phyloP scores from a whole-genome alignment of 129 eudicot species.

The Chrysanthemum lavandulifolium region DNA sequence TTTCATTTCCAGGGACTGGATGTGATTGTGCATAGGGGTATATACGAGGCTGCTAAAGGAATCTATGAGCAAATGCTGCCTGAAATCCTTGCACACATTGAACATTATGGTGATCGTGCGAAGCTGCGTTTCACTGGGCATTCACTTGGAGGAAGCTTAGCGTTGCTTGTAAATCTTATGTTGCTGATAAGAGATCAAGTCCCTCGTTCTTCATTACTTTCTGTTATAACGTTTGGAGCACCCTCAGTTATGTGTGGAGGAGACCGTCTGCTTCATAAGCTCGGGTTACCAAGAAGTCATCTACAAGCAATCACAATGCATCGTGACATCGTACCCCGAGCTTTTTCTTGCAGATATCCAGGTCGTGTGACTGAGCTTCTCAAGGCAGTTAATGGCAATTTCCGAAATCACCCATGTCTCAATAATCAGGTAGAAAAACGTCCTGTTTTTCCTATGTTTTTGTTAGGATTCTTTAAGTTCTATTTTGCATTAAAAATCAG shows the following conservation, averaged over 20 bases:
- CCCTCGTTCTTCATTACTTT: conserved; percentile 71
- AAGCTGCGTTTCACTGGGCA: conserved; percentile 92
- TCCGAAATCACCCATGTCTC: conserved; percentile 83
- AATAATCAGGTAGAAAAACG: conserved; percentile 53
- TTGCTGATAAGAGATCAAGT: conserved; percentile 70
- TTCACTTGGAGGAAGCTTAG: conserved; percentile 97
- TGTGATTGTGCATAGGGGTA: conserved; percentile 89
- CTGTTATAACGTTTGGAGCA: conserved; percentile 87
- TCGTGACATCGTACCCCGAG: conserved; percentile 96
- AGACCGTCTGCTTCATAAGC: conserved; percentile 63
- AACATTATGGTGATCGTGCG: conserved; percentile 59
- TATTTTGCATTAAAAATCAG: neutral
- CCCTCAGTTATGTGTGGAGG: conserved; percentile 96
- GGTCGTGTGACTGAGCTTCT: conserved; percentile 76
- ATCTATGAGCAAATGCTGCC: conserved; percentile 92
- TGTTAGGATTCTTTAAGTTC: neutral
- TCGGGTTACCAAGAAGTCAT: conserved; percentile 78
- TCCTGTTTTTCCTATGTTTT: neutral
- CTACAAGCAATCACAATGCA: conserved; percentile 82
- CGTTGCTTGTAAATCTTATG: conserved; percentile 88
- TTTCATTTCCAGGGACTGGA: conserved; percentile 59
- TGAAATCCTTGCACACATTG: conserved; percentile 59
- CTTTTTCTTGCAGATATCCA: conserved; percentile 92
- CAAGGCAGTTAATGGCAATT: conserved; percentile 81
- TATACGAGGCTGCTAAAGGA: conserved; percentile 98